Evolutionary conservation across 2,329 filamentous ascomycete species (phyloP), one percentile per base, ranked within the genome.

Genomic region (Aureobasidium mangrovei): DNA sequence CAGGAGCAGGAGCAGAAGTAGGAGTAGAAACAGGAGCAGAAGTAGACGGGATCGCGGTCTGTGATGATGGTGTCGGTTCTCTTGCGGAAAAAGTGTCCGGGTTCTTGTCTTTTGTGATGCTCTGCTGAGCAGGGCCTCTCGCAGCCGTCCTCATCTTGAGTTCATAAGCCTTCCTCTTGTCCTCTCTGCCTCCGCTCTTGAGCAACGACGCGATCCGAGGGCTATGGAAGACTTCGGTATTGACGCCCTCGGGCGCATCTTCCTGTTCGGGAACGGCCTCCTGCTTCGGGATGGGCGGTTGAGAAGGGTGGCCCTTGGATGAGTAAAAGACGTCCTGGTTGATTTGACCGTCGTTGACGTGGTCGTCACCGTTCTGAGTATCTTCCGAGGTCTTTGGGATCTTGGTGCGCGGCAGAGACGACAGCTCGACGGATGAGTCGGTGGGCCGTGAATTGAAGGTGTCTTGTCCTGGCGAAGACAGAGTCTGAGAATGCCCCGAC

Each of bases 211-310:
- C 55, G 4, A 59, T 53, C 35, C 54, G 47, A 3, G 76, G 77
- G 53, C 78, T 85, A 54, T 79, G 78, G 62, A 86, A 86, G 0
- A 85, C 67, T 59, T 81, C 77, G 4, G 77, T 75, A 62, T 84
- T 76, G 61, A 83, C 72, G 44, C 77, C 81, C 52, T 81, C 77
- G 3, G 80, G 74, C 12, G 77, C 56, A n/a, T 77, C 72, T 18
- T 76, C 71, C 18, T 64, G 60, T 41, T 58, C 57, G 60, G 55
- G 40, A 69, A 66, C 33, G 66, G 61, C 51, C 45, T 59, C 56
- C 47, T 46, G 38, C 62, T 59, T 8, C 68, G 63, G 12, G 69
- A 69, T 56, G 1, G 46, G 42, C 12, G 42, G 41, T 31, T 33
- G 39, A 12, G 9, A 6, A 12, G 40, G 32, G 12, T 53, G 39